Base-by-base conservation (phyloP, 306 rosid genomes). In the Pterocarpus macrocarpus region DNA sequence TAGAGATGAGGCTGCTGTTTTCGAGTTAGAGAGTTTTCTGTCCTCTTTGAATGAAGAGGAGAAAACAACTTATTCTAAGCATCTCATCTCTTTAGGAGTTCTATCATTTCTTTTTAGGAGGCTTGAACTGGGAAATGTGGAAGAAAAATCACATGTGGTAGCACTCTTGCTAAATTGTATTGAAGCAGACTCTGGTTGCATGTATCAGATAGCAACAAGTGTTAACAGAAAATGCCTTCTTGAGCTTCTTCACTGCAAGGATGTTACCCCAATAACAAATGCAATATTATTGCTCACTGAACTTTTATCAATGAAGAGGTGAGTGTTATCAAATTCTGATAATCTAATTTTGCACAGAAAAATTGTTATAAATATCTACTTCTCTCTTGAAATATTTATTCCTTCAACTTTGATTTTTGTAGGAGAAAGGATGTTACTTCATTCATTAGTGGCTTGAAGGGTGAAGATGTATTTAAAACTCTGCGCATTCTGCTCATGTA, bases 381-480 rank as follows among this genome's bases (percentile, higher is more conserved):
- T 36, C 5, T 41, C 71, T 59, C 59, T 45, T 47, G 71, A 78
- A 63, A 28, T 67, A 61, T 82, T 35, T 73, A 41, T 65, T 57
- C 71, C 44, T 68, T 33, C 1, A 30, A 43, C 43, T 66, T 52
- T 16, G 4, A 8, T 78, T 39, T 71, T 78, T 83, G 72, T 86
- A 88, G 98, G 90, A 87, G 90, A 85, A 90, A 85, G 63, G 97
- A 94, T 71, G 83, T 89, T 63, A 66, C 84, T 64, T 44, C 64
- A 50, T 88, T 91, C 85, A 70, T 94, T 33, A 84, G 82, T 81
- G 83, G 81, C 72, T 85, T 92, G 88, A 86, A 66, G 58, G 86
- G 81, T 64, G 91, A 81, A 81, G 87, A 89, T 52, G 53, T 87
- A 52, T 74, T 80, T 68, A 64, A 76, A 41, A 80, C 86, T 75